Evolutionary conservation across 2,329 filamentous ascomycete species (phyloP).

Genomic region (Diaporthe ampelina): DNA sequence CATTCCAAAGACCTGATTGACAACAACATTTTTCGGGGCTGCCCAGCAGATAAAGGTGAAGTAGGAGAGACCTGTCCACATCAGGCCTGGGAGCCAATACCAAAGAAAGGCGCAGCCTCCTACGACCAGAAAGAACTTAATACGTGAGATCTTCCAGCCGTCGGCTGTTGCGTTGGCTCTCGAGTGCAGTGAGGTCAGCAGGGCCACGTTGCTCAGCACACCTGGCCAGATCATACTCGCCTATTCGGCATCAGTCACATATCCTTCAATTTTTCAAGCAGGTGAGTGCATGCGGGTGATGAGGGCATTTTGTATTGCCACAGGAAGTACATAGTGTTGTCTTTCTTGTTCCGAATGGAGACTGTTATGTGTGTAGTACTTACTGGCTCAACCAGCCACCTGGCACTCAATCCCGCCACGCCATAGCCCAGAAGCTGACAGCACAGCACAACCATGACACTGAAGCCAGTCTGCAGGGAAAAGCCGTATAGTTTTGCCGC

Average conservation of each 20-base stretch:
- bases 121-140: constrained; percentile 54
- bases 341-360: not conserved
- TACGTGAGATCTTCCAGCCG: constrained; percentile 54
- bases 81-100: constrained; percentile 75
- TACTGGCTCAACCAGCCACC: constrained; percentile 54
- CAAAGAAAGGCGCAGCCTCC: constrained; percentile 62
- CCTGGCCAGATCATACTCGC: constrained; percentile 56
- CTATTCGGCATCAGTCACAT: not conserved
- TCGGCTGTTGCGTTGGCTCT: constrained; percentile 53
- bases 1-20: constrained; percentile 77
- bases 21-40: constrained; percentile 69
- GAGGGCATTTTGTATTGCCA: too few species aligned
- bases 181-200: constrained; percentile 55
- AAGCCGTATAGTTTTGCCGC: constrained; percentile 59
- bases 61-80: constrained; percentile 72
- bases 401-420: constrained; percentile 53
- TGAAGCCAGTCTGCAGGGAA: constrained; percentile 54
- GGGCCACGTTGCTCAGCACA: constrained; percentile 54
- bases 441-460: constrained; percentile 54
- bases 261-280: not conserved
- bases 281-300: too few species aligned
- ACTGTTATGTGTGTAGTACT: not conserved
- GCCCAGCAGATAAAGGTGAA: constrained; percentile 76
- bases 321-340: not conserved
- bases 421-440: constrained; percentile 57